A percentile compares a stretch with the other conserved stretches of the same genome.
Conservation (phyloP, 306 rosid species). For the Trifolium fragiferum region DNA sequence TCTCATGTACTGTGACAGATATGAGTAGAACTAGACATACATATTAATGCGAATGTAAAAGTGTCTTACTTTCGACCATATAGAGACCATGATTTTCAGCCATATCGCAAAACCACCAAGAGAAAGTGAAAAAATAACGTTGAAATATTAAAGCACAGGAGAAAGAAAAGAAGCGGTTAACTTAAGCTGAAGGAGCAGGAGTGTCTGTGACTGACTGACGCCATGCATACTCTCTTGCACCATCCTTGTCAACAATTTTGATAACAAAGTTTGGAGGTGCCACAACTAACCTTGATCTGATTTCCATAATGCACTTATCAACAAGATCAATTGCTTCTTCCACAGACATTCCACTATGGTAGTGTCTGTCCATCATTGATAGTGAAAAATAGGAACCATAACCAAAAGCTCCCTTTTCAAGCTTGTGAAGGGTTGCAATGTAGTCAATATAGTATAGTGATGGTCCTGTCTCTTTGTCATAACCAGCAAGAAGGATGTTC, state of each 20-base stretch:
- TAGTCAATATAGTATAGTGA: conserved; percentile 85
- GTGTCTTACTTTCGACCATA: conserved; percentile 33
- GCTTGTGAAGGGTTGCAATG: conserved; percentile 96
- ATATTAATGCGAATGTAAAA: conserved; percentile 18
- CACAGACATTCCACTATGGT: conserved; percentile 75
- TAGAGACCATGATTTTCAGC: conserved; percentile 32
- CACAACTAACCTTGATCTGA: conserved; percentile 75
- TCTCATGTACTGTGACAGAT: conserved; percentile 1
- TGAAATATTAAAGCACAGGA: not conserved
- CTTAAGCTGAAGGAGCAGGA: conserved; percentile 54
- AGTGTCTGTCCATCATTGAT: conserved; percentile 94
- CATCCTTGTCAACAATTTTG: conserved; percentile 91
- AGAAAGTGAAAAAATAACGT: not conserved
- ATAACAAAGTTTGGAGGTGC: conserved; percentile 96
- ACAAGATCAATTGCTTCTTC: conserved; percentile 83
- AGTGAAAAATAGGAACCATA: conserved; percentile 91
- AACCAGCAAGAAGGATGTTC: conserved; percentile 92
- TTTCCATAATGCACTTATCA: conserved; percentile 82
- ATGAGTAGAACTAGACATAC: conserved; percentile 13
- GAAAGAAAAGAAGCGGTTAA: conserved; percentile 6
- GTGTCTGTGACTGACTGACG: conserved; percentile 67
- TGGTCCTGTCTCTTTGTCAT: conserved; percentile 85
- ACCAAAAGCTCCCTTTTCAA: conserved; percentile 97
- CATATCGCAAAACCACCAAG: conserved; percentile 7
- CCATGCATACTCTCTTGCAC: conserved; percentile 89